A percentile compares a stretch with the other conserved stretches of the same genome.
These are phyloP conservation scores for Neurospora pannonica DNA, from an alignment of 495 filamentous ascomycete genomes.

Conservation along the genomic window DNA sequence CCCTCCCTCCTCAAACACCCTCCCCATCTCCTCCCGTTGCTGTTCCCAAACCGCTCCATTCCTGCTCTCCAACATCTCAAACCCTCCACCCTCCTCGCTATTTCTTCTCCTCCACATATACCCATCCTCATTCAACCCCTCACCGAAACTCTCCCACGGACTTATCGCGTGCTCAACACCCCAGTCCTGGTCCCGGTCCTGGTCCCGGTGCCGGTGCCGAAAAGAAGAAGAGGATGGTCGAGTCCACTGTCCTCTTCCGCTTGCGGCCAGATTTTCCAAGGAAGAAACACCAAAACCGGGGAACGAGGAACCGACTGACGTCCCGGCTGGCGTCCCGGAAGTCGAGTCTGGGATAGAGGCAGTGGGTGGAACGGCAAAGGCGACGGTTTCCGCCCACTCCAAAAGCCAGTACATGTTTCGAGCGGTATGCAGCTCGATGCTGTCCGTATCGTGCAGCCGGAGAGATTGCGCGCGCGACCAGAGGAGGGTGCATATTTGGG, in stretches of 20 bases:
- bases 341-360: not conserved
- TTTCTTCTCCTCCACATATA: not conserved
- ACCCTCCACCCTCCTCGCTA: not conserved
- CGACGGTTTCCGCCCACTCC: constrained; percentile 19
- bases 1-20: not conserved
- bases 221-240: not conserved
- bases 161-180: not conserved
- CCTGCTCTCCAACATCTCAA: not conserved
- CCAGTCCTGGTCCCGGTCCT: no score
- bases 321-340: not conserved
- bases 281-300: not conserved
- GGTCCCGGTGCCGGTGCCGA: no score
- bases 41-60: not conserved
- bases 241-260: not conserved
- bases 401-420: constrained; percentile 15
- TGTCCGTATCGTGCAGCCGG: constrained; percentile 7
- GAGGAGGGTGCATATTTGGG: constrained; percentile 19
- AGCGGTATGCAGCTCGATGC: constrained; percentile 12
- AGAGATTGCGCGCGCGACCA: constrained; percentile 15
- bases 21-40: not conserved
- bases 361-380: not conserved
- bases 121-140: not conserved
- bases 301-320: not conserved
- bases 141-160: not conserved
- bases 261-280: not conserved